phyloP scores from a whole-genome alignment of 1,139 yeast genomes.

The Kodamaea ohmeri region DNA sequence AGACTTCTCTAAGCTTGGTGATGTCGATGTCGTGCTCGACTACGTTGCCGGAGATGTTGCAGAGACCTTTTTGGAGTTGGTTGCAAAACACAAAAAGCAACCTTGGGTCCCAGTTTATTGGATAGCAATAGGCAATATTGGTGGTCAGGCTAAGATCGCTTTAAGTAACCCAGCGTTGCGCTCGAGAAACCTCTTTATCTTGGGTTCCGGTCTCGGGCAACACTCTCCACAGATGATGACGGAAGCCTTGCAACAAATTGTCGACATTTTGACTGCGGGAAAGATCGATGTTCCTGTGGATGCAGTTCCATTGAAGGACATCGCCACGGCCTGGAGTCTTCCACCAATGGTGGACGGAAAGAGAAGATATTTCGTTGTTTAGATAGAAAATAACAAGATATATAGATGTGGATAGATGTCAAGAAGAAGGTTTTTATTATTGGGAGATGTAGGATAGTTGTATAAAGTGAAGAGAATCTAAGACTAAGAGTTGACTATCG shows the following conservation, averaged over 20 bases:
- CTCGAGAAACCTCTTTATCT: conserved; percentile 18
- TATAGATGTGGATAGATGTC: too few relatives aligned
- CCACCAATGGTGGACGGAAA: conserved; percentile 10
- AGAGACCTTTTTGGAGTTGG: conserved; percentile 8
- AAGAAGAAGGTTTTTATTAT: too few relatives aligned
- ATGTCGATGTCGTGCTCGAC: conserved; percentile 17
- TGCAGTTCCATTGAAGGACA: conserved; percentile 12
- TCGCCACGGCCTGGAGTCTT: conserved; percentile 12
- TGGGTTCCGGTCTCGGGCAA: conserved; percentile 26
- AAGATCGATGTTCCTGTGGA: conserved; percentile 8
- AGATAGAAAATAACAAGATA: not conserved
- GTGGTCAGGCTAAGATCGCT: conserved; percentile 16
- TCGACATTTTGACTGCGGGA: conserved; percentile 12
- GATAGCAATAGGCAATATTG: conserved; percentile 22
- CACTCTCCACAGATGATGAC: conserved; percentile 9
- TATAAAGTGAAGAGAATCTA: too few relatives aligned
- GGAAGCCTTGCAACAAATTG: conserved; percentile 8
- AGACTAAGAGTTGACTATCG: too few relatives aligned
- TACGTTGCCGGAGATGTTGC: conserved; percentile 16
- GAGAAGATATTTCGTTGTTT: conserved; percentile 14
- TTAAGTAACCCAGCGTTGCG: conserved; percentile 18
- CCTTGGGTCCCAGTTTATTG: conserved; percentile 15
- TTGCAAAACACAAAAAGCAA: conserved; percentile 9
- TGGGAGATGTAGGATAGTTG: not conserved
- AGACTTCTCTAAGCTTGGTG: conserved; percentile 6